Percentiles rank a stretch among this genome's conserved stretches.
phyloP scores from a whole-genome alignment of 1,139 yeast species.

The Hyphopichia wangnamkhiaoensis region DNA sequence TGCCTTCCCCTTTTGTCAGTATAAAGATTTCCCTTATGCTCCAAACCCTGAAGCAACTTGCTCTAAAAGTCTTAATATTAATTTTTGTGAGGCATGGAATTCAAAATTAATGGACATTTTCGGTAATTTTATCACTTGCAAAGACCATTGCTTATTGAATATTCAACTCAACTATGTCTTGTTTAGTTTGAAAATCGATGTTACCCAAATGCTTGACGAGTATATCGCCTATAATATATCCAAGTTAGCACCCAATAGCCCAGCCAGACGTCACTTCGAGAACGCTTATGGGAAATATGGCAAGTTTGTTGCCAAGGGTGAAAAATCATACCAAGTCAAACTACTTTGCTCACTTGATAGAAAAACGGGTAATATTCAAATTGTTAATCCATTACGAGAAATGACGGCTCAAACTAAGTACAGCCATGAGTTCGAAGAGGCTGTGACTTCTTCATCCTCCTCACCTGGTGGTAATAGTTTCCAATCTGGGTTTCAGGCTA shows the following conservation, averaged over 20 bases:
- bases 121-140: slow-evolving; percentile 25
- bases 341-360: slow-evolving; percentile 35
- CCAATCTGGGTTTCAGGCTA: background rate
- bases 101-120: slow-evolving; percentile 23
- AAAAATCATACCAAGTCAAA: background rate
- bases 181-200: slow-evolving; percentile 31
- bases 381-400: slow-evolving; percentile 6
- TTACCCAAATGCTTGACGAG: slow-evolving; percentile 24
- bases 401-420: background rate
- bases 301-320: background rate
- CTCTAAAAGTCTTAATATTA: background rate
- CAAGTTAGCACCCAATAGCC: background rate
- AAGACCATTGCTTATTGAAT: slow-evolving; percentile 31
- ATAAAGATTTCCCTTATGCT: background rate
- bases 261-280: background rate
- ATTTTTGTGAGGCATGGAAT: slow-evolving; percentile 24
- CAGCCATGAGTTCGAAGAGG: background rate
- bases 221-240: slow-evolving; percentile 6
- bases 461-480: background rate
- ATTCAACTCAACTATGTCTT: slow-evolving; percentile 39
- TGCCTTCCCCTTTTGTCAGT: background rate
- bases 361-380: slow-evolving; percentile 29
- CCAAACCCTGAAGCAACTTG: background rate
- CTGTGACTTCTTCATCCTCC: background rate
- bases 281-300: background rate